Evolutionary conservation across 208 protist genomes (phyloP).

Genomic region (Dictyostelium gargantuum): DNA sequence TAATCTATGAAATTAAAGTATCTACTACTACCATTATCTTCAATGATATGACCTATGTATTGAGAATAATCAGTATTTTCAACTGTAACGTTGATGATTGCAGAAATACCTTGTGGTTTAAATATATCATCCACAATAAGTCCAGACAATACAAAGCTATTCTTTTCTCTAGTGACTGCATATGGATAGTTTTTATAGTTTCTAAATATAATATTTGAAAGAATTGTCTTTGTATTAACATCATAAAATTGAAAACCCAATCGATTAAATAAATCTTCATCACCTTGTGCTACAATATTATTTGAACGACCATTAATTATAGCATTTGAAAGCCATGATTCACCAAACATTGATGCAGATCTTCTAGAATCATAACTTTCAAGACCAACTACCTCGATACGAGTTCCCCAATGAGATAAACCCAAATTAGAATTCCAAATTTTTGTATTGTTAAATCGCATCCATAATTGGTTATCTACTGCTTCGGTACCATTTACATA

Average conservation of each 20-base stretch:
- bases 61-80: neutral
- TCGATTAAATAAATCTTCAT: neutral
- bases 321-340: slow-evolving; percentile 1
- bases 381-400: neutral
- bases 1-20: slow-evolving; percentile 55
- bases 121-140: neutral
- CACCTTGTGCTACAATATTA: neutral
- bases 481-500: neutral
- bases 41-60: neutral
- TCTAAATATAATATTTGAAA: slow-evolving; percentile 19
- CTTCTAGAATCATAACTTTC: neutral
- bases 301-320: neutral
- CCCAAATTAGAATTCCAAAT: neutral
- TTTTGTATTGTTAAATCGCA: slow-evolving; percentile 45
- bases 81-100: neutral
- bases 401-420: neutral
- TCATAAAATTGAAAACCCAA: slow-evolving; percentile 65
- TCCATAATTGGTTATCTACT: neutral
- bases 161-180: neutral
- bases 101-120: slow-evolving; percentile 35
- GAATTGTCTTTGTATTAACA: neutral
- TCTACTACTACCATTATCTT: slow-evolving; percentile 24
- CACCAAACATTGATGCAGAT: slow-evolving; percentile 38
- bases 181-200: neutral
- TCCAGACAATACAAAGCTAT: neutral